Evolutionary conservation across 2,329 filamentous ascomycete genomes (phyloP).

Genomic region (Pezizomycotina sp.): DNA sequence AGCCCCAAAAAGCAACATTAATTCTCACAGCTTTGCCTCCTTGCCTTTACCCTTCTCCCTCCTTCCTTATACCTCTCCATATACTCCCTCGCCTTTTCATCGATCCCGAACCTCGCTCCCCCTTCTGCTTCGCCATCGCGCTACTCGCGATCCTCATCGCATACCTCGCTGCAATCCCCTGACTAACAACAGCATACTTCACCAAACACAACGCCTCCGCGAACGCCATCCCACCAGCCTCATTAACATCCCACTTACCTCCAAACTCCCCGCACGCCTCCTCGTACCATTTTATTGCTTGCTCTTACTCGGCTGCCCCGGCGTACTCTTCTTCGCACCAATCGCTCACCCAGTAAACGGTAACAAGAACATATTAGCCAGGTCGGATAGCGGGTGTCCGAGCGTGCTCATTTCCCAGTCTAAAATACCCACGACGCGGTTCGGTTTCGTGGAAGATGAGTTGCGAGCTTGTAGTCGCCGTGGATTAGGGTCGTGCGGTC

Average conservation of each 20-base stretch:
- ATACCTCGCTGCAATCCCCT: conserved; percentile 83
- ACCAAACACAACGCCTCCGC: conserved; percentile 24
- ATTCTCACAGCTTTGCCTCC: conserved; percentile 23
- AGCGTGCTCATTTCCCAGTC: conserved; percentile 99
- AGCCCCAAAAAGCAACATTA: conserved; percentile 11
- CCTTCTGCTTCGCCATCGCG: conserved; percentile 59
- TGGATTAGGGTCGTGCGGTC: conserved; percentile 72
- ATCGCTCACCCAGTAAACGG: too few species aligned
- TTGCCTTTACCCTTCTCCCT: conserved; percentile 32
- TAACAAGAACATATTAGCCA: conserved; percentile 68
- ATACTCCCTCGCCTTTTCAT: conserved; percentile 62
- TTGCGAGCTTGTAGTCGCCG: conserved; percentile 94
- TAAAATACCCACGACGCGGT: conserved; percentile 74
- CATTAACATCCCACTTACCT: conserved; percentile 45
- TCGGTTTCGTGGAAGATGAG: conserved; percentile 73
- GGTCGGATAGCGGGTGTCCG: conserved; percentile 83
- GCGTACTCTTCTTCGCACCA: conserved; percentile 36
- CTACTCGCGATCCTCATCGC: conserved; percentile 80
- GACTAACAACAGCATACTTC: conserved; percentile 37
- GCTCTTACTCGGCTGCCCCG: too few species aligned
- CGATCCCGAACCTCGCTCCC: conserved; percentile 49
- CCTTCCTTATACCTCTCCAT: conserved; percentile 33
- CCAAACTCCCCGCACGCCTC: conserved; percentile 47
- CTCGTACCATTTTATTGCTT: too few species aligned
- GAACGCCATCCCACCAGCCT: conserved; percentile 47